Base-by-base conservation (phyloP, 2,329 filamentous ascomycete genomes). In the Graphium sp. region DNA sequence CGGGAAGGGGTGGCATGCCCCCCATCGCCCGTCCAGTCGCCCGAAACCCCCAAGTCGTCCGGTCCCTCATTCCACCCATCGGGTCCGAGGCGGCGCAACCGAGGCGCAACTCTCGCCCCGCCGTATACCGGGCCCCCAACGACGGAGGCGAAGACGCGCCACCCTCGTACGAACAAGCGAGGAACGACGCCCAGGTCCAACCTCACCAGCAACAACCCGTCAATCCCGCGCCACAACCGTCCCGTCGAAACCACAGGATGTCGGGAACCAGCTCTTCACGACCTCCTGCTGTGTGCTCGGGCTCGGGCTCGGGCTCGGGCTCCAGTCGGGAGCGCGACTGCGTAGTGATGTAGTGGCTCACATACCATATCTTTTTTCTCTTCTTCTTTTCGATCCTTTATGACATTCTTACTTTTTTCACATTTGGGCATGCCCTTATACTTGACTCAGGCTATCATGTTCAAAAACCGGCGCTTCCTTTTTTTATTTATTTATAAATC, bases 331-430 rank as follows among this genome's bases (percentile, higher is more conserved):
- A 50, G 8, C 36, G 44, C 34, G 56, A 60, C 15, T 66, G 61
- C 38, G 42, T 53, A 21, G 49, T 66, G 29, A 66, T 66, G 62
- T 65, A 31, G 29, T 14, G 14, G n/a, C n/a, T n/a, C n/a, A n/a
- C n/a, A n/a, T n/a, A n/a, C n/a, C n/a, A n/a, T n/a, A n/a, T n/a
- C n/a, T n/a, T n/a, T n/a, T n/a, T n/a, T n/a, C n/a, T n/a, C n/a
- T n/a, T n/a, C n/a, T 21, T 30, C 22, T 30, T 32, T 28, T 15
- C 12, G 5, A 13, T 17, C 15, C 14, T 18, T 13, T 25, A 25
- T 17, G 24, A 14, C n/a, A 19, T 18, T 22, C 16, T 18, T 31
- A 16, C 9, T n/a, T 26, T 21, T n/a, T n/a, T n/a, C n/a, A n/a
- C n/a, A n/a, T n/a, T n/a, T n/a, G n/a, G n/a, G n/a, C n/a, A n/a